Evolutionary conservation across 768 basidiomycete genomes (phyloP).

Genomic region (Suillus cothurnatus): DNA sequence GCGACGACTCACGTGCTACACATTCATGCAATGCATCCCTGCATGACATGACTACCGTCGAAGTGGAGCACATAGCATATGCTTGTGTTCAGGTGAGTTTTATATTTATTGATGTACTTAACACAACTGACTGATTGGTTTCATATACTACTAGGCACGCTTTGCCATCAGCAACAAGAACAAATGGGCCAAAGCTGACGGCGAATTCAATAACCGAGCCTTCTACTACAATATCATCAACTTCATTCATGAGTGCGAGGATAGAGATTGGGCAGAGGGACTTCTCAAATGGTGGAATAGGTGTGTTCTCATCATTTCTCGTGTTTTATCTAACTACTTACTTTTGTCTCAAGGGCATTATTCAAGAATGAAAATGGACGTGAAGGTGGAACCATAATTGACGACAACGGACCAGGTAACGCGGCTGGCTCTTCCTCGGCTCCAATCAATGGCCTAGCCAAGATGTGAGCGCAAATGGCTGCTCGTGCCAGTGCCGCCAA

Average conservation of each 20-base stretch:
- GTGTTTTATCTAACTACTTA: background rate
- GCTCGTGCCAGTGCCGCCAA: background rate
- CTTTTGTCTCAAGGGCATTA: background rate
- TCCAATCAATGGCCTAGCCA: background rate
- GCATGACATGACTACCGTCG: conserved; percentile 1
- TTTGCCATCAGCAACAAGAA: no score
- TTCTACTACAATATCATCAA: conserved; percentile 9
- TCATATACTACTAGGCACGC: no score
- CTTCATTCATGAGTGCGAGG: no score
- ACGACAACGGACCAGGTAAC: background rate
- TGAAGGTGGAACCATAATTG: background rate
- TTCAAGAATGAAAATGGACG: conserved; percentile 6
- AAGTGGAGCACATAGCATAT: conserved; percentile 11
- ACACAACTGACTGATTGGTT: no score
- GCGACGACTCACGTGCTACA: background rate
- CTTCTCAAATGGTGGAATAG: no score
- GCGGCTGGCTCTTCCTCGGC: background rate
- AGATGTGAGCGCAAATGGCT: conserved; percentile 1
- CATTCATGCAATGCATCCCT: conserved; percentile 2
- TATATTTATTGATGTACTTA: no score
- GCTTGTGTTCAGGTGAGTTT: background rate
- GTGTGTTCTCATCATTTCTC: no score
- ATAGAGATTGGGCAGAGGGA: no score
- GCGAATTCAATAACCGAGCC: conserved; percentile 6
- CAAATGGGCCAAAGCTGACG: conserved; percentile 9